Percentiles rank a stretch among this genome's conserved stretches.
Evolutionary conservation across 2,329 filamentous ascomycete species (phyloP).

Genomic region (Parastagonospora avenae): DNA sequence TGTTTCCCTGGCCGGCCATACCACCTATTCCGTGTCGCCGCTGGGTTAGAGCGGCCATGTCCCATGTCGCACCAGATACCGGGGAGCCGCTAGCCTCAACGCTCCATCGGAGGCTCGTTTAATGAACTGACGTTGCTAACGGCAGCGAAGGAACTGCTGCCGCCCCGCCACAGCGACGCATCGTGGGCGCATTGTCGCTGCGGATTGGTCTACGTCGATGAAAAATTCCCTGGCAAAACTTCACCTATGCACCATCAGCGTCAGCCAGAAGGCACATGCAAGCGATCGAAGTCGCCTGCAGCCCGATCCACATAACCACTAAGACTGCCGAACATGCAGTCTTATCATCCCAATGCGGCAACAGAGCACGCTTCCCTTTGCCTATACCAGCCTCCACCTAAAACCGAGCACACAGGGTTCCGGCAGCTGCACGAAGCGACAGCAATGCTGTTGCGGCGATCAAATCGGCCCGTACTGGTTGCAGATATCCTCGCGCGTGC

Average conservation of each 20-base stretch:
- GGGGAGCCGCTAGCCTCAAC: not conserved
- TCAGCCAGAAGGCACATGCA: not conserved
- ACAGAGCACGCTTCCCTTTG: not conserved
- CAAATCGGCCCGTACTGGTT: no score
- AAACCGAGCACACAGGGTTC: no score
- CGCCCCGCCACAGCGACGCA: not conserved
- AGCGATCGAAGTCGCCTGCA: not conserved
- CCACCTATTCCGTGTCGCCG: no score
- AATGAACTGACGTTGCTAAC: not conserved
- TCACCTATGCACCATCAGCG: not conserved
- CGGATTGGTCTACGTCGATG: not conserved
- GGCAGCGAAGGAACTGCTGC: not conserved
- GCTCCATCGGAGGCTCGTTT: not conserved
- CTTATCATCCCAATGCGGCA: slow-evolving; percentile 2
- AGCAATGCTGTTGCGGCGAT: no score
- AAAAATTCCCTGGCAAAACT: not conserved
- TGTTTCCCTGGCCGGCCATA: no score
- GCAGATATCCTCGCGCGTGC: not conserved
- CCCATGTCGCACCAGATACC: not conserved
- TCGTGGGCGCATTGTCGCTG: not conserved
- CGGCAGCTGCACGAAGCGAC: no score
- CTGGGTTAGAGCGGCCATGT: not conserved
- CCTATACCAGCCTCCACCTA: no score
- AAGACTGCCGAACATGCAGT: not conserved
- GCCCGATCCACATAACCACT: not conserved